Evolutionary conservation across 169 alveolate genomes (phyloP), one percentile per base, ranked within the genome.

Genomic region (Cryptosporidium felis): DNA sequence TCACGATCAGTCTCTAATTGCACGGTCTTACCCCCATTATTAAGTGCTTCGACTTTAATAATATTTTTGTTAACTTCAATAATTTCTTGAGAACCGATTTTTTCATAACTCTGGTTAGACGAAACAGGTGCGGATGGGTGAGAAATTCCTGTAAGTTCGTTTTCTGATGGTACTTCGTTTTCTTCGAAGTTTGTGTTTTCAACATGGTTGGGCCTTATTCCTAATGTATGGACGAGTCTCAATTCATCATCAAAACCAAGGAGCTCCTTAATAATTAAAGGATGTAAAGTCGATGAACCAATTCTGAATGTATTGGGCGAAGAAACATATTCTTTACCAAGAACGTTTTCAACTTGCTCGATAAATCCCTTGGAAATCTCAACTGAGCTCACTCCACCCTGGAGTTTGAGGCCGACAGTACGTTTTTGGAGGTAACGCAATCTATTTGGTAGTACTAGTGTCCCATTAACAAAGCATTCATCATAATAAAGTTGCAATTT

Each of bases 241-340:
- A 74, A 51, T 58, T 74, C 85, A 18, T 74, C 67, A 34, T 74
- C 85, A 34, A 74, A n/a, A 3, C 85, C 85, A 14, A 74, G 49
- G 9, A 49, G 26, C 41, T 74, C 85, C 9, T 51, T 36, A 12
- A 74, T 53, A 12, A 74, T 74, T 18, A 74, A 16, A 16, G 85
- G 85, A 18, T 74, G 85, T 1, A 74, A 23, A 74, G 85, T 74
- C 3, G 85, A 74, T 14, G 85, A 74, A 21, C 85, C 85, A 74
- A 74, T 74, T 74, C 85, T 49, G 41, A 74, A 74, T 53, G 85
- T 74, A 49, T 36, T 56, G 23, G 85, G 67, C 8, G 85, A 74
- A 18, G 85, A 74, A 12, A 42, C 44, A 36, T 53, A 74, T 36
- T 74, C 85, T 12, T 38, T 56, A 0, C 85, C 85, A 10, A 74